Evolutionary conservation across 2,329 filamentous ascomycete species (phyloP).

Genomic region (Epichloe sibirici): DNA sequence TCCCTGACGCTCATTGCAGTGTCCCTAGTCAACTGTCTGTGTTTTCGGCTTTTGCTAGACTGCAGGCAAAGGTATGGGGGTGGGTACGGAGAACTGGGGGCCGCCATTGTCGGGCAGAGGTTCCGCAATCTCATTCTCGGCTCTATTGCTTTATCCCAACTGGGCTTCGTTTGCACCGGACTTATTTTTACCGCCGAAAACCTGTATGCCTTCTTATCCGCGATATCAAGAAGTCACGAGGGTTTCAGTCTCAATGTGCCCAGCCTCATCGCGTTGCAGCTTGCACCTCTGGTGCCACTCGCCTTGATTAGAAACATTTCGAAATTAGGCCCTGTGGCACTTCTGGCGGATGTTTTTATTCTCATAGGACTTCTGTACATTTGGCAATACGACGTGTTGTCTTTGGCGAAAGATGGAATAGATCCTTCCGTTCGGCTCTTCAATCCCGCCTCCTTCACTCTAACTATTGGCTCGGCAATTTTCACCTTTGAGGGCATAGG

Average conservation of each 20-base stretch:
- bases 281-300: conserved; percentile 52
- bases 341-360: conserved; percentile 62
- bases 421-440: conserved; percentile 52
- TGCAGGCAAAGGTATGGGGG: conserved; percentile 53
- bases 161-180: conserved; percentile 68
- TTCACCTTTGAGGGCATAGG: conserved; percentile 73
- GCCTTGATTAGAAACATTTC: conserved; percentile 63
- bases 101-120: conserved; percentile 48
- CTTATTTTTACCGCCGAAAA: conserved; percentile 72
- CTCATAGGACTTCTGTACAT: conserved; percentile 60
- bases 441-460: conserved; percentile 55
- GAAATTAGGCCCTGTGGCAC: conserved; percentile 56
- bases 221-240: conserved; percentile 38
- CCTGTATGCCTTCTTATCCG: conserved; percentile 52
- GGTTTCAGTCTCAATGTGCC: conserved; percentile 39
- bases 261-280: conserved; percentile 52
- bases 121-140: conserved; percentile 54
- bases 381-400: conserved; percentile 55
- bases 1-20: conserved; percentile 54
- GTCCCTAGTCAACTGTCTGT: conserved; percentile 53
- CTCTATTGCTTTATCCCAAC: conserved; percentile 62
- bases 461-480: conserved; percentile 62
- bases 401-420: conserved; percentile 42
- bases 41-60: conserved; percentile 59
- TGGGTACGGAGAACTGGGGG: conserved; percentile 63